A percentile compares a stretch with the other conserved stretches of the same genome.
These are phyloP conservation scores for Teunomyces aglyptinius DNA, from an alignment of 805 yeast genomes.

Conservation along the genomic window DNA sequence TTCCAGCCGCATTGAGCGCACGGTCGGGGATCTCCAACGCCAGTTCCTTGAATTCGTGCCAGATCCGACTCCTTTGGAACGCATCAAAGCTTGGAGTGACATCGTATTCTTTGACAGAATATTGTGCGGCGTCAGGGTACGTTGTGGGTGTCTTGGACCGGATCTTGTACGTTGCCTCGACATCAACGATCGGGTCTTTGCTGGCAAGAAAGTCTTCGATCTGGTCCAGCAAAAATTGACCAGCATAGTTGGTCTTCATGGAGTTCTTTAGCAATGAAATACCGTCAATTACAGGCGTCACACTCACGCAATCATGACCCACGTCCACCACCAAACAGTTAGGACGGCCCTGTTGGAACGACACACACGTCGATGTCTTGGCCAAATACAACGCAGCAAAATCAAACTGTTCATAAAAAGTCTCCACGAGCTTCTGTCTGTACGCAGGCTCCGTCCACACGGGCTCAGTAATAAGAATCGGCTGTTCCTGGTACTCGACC, in stretches of 20 bases:
- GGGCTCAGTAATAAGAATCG: conserved; percentile 81
- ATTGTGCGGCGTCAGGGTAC: conserved; percentile 30
- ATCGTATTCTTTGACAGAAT: conserved; percentile 21
- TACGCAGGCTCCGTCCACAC: conserved; percentile 74
- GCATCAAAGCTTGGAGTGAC: conserved; percentile 51
- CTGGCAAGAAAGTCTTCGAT: conserved; percentile 40
- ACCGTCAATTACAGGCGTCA: conserved; percentile 82
- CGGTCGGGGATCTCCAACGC: conserved; percentile 54
- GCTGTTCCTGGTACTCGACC: conserved; percentile 62
- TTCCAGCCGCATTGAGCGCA: conserved; percentile 18
- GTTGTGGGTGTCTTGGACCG: conserved; percentile 41
- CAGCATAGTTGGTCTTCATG: conserved; percentile 71
- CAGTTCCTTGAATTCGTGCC: conserved; percentile 76
- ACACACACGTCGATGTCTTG: conserved; percentile 80
- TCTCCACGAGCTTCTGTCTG: conserved; percentile 68
- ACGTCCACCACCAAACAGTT: conserved; percentile 82
- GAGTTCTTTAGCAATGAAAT: conserved; percentile 69
- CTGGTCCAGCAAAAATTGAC: conserved; percentile 60
- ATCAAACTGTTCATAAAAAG: conserved; percentile 62
- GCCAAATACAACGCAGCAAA: conserved; percentile 82
- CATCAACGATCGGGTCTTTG: conserved; percentile 27
- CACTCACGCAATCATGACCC: conserved; percentile 76
- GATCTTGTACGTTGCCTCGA: conserved; percentile 45
- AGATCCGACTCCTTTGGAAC: conserved; percentile 53
- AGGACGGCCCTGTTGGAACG: conserved; percentile 87